Base-by-base conservation (phyloP, 257 asterid species). In the Primulina eburnea region DNA sequence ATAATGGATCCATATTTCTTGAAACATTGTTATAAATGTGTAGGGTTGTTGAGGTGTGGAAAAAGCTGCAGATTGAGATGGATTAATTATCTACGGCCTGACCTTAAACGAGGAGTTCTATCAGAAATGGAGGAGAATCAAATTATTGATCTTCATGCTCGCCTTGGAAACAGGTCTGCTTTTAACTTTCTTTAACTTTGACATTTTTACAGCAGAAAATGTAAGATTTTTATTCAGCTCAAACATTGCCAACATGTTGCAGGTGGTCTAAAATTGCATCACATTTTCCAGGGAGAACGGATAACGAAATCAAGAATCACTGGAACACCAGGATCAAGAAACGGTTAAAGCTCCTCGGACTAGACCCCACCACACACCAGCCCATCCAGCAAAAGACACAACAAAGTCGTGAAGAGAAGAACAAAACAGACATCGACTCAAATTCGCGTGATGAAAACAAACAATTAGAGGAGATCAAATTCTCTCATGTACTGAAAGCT, bases 261-360 rank as follows among this genome's bases (percentile, higher is more conserved):
- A 85, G 94, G 81, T 89, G 96, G 96, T 85, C 95, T 29, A 83
- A 85, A 75, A 89, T 87, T 65, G 95, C 95, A 7, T 82, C 90
- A 0, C 83, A 85, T 78, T 84, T 89, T 20, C 89, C 92, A 0
- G 95, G 96, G 9, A 76, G 96, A 69, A 87, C 92, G 0, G 96
- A 87, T 28, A 85, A 85, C 3, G 92, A 87, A 71, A 85, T 89
- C 60, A 87, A 87, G 82, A 87, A 87, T 59, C 85, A 81, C 4
- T 87, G 96, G 96, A 84, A 89, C 71, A 87, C 96, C 12, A 69
- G 84, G n/a, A 89, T 89, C 73, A 89, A 87, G 86, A 89, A 83
- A 81, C 83, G 80, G 81, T 73, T 89, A 11, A 84, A 74, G 63
- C 75, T 64, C 4, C 57, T 43, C 16, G 89, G 88, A 69, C 20